These are phyloP conservation scores for Sugiyamaella chiloensis DNA, from an alignment of 805 yeast genomes.

Conservation along the genomic window DNA sequence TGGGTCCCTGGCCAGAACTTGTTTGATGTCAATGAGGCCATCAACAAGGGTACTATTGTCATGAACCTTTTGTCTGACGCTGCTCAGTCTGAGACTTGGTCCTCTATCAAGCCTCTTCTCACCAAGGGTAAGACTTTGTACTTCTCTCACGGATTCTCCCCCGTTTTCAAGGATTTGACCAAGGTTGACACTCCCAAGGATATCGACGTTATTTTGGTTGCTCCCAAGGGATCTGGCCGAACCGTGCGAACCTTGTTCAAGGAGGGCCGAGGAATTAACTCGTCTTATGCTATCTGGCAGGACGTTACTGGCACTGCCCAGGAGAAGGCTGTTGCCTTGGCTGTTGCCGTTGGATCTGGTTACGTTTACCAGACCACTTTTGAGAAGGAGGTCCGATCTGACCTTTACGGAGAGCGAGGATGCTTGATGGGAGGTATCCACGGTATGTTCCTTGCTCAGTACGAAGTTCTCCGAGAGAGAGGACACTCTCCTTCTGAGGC, in stretches of 20 bases:
- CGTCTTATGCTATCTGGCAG: slow-evolving; percentile 99
- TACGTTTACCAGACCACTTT: slow-evolving; percentile 99
- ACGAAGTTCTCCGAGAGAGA: slow-evolving; percentile 98
- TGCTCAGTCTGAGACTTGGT: slow-evolving; percentile 99
- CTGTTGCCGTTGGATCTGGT: slow-evolving; percentile 99
- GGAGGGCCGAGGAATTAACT: slow-evolving; percentile 99
- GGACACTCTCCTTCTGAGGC: slow-evolving; percentile 99
- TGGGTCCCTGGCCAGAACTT: slow-evolving; percentile 99
- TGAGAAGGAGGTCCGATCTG: slow-evolving; percentile 98
- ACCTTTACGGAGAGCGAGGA: slow-evolving; percentile 99
- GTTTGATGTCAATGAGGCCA: slow-evolving; percentile 93
- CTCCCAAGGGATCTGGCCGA: slow-evolving; percentile 99
- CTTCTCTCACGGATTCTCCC: slow-evolving; percentile 99
- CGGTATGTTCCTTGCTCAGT: slow-evolving; percentile 99
- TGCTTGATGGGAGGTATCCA: slow-evolving; percentile 99
- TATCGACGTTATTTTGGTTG: slow-evolving; percentile 96
- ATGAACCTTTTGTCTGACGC: slow-evolving; percentile 99
- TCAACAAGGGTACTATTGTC: slow-evolving; percentile 83
- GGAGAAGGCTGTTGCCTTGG: slow-evolving; percentile 97
- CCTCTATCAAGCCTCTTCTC: slow-evolving; percentile 77
- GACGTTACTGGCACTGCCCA: slow-evolving; percentile 98
- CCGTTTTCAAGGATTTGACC: slow-evolving; percentile 97
- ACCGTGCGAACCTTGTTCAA: slow-evolving; percentile 98
- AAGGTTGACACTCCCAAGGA: slow-evolving; percentile 92
- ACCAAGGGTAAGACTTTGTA: slow-evolving; percentile 97